Base-by-base conservation (phyloP, 257 asterid species). In the Phtheirospermum japonicum region DNA sequence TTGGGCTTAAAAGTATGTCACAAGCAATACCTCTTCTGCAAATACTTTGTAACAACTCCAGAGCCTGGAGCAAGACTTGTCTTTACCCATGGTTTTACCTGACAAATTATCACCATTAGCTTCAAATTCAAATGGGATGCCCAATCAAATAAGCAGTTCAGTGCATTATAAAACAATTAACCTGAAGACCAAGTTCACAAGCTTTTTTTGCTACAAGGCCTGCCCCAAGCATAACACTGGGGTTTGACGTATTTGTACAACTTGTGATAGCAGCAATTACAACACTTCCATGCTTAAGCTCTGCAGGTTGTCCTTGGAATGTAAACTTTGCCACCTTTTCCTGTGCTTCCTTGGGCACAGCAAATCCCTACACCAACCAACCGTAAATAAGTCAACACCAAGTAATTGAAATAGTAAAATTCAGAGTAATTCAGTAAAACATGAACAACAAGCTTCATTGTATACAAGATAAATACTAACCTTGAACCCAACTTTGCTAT, bases 11-110 rank as follows among this genome's bases (percentile, higher is more conserved):
- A 43, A 56, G 48, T 17, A 57, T 32, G 43, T 10, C 56, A 39
- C 59, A 30, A 60, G 49, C 72, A 66, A 54, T 83, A 88, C 98
- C 98, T 91, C 84, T 81, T 57, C 67, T 69, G 77, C 65, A 91
- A 77, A 73, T 91, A 91, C 79, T 88, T 84, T 40, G 88, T 88
- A 51, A 79, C 96, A 61, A 91, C 98, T 34, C 98, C 96, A 54
- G 98, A 88, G 36, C 98, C 98, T 9, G 98, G 95, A 66, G 95
- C 96, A 72, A 91, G 98, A 36, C 98, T 88, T 66, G 98, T 91
- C 79, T 91, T 88, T n/a, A 91, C 67, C 98, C 98, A 91, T 73
- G 96, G 98, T 77, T 91, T 91, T 42, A 91, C 98, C 96, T 91
- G 81, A 66, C 45, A 68, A 19, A 63, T 46, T 46, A 61, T 51